Evolutionary conservation across 495 filamentous ascomycete species (phyloP), one percentile per base, ranked within the genome.

Genomic region (Lasiosphaeria ovina): DNA sequence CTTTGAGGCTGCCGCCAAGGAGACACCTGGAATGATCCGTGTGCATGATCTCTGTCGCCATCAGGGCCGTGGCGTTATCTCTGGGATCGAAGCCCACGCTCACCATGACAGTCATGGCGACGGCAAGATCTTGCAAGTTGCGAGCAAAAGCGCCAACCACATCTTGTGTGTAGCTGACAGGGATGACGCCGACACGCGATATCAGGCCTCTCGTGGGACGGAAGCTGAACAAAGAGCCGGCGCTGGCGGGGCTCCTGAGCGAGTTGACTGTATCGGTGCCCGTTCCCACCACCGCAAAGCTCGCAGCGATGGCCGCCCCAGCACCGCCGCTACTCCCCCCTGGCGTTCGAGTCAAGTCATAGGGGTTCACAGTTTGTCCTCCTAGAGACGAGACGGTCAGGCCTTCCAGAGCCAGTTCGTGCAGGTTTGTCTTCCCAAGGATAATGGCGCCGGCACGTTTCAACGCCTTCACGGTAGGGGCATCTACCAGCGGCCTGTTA

Each of bases 221-320:
- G 60, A 85, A 74, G 55, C 85, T 86, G 49, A 86, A 85, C 16
- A 89, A 69, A 3, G 74, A 77, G 58, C 85, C 86, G 31, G 85
- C 83, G n/a, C 78, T 82, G 35, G 86, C 85, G 0, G 85, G 86
- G 48, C 79, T 86, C 2, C 86, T 70, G 2, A 87, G 66, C 3
- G 80, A 84, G 57, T 89, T 88, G 31, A 87, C 78, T 3, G 87
- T 87, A 59, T 89, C 86, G 3, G 83, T 84, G 0, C 87, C 87
- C 32, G 80, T 83, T 0, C 81, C 85, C 8, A 82, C 70, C 0
- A 88, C 68, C 0, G 79, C 81, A 49, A 88, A 77, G 51, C 78
- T 82, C 2, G 83, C 73, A n/a, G 83, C 83, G 16, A 89, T 69
- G 2, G 82, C 83, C 0, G 82, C 87, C 0, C 80, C 85, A 3